Evolutionary conservation across 2,329 filamentous ascomycete species (phyloP).

Genomic region (Leptographium wingfieldii): DNA sequence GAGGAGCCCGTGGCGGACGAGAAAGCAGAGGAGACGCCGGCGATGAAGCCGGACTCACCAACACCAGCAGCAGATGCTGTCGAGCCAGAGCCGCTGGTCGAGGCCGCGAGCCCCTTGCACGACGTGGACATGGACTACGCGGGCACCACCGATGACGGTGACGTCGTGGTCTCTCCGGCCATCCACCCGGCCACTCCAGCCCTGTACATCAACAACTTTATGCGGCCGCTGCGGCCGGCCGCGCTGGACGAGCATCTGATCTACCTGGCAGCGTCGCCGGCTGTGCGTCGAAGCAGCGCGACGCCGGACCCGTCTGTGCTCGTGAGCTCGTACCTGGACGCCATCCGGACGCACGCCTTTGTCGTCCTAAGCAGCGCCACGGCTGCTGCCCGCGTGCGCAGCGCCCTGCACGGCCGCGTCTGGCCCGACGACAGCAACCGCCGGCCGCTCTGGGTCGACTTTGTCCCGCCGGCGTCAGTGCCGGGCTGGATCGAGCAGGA

Average conservation of each 20-base stretch:
- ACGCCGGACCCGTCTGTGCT: conserved; percentile 43
- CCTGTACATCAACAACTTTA: conserved; percentile 81
- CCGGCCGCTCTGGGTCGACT: conserved; percentile 80
- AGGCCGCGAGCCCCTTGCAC: no score
- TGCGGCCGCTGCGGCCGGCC: conserved; percentile 66
- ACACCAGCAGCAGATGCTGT: neutral
- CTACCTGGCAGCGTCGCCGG: conserved; percentile 47
- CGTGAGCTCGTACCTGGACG: conserved; percentile 64
- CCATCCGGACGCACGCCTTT: conserved; percentile 79
- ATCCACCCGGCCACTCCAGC: conserved; percentile 61
- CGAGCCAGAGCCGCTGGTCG: no score
- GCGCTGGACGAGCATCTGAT: conserved; percentile 57
- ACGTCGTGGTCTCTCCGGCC: conserved; percentile 34
- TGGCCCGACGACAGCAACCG: conserved; percentile 83
- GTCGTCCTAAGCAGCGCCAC: conserved; percentile 55
- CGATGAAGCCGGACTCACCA: neutral
- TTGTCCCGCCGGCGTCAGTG: conserved; percentile 65
- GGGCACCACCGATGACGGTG: conserved; percentile 18
- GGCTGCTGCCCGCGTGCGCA: conserved; percentile 65
- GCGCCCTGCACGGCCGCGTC: conserved; percentile 60
- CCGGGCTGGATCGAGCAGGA: conserved; percentile 63
- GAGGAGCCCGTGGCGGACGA: neutral
- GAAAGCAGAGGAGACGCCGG: neutral
- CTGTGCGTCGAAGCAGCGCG: conserved; percentile 24
- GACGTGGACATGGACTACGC: neutral